Base-by-base conservation (phyloP, 2,329 filamentous ascomycete species). In the Calonectria hongkongensis region DNA sequence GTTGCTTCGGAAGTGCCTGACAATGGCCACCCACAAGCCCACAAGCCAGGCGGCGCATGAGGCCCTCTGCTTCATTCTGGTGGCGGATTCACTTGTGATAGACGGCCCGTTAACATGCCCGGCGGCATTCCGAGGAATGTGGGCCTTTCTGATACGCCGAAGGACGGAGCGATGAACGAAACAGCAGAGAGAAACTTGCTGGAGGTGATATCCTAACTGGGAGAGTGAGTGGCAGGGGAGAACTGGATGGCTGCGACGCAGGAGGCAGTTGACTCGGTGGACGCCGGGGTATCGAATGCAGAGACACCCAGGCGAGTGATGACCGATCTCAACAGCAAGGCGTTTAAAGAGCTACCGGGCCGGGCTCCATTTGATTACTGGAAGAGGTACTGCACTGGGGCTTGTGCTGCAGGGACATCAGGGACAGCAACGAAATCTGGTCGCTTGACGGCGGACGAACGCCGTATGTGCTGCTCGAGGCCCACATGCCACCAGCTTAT, bases 371-470 rank as follows among this genome's bases (percentile, higher is more conserved):
- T 64, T 58, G 50, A 36, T 21, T 60, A 33, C 66, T 43, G n/a
- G 30, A 50, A 15, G n/a, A 30, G 66, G n/a, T 50, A 47, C 54
- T 33, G 56, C 9, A 33, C 30, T 33, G 30, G 45, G 68, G 68
- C 68, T 25, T 63, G 27, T 27, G 54, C 18, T 39, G 39, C 45
- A 64, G 21, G 25, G 45, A 54, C 45, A 7, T 39, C 25, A 58
- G 60, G 18, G 54, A 36, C 50, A 45, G 63, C 21, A 45, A 63
- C 21, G 27, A 66, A 27, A 51, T 66, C 45, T 72, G 41, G 56
- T 16, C 67, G 41, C 41, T 67, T 15, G 48, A 65, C 36, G 68
- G 68, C 51, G 68, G 68, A 51, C 63, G 68, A 45, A 71, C 63
- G 54, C 68, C 63, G 63, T 63, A 60, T 43, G 36, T 65, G 25